Conservation (phyloP, 1,284 basidiomycete genomes). For the Afroboletus lepidellus region DNA sequence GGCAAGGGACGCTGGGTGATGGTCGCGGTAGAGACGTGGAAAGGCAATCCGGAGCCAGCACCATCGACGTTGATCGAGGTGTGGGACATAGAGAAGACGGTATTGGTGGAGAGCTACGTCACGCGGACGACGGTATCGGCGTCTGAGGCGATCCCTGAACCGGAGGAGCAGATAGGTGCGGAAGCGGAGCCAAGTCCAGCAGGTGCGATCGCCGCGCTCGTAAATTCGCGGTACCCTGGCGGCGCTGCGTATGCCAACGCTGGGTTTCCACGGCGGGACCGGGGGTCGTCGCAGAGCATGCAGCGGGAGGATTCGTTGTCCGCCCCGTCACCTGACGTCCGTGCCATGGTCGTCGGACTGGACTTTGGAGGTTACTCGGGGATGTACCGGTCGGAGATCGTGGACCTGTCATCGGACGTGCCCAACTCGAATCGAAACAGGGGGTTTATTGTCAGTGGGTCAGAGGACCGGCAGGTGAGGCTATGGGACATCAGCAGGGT, state of each 20-base stretch:
- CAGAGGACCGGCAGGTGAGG: slow-evolving; percentile 77
- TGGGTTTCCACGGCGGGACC: slow-evolving; percentile 23
- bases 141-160: slow-evolving; percentile 49
- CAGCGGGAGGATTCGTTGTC: slow-evolving; percentile 37
- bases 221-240: slow-evolving; percentile 45
- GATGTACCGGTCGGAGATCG: slow-evolving; percentile 54
- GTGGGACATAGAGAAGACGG: slow-evolving; percentile 75
- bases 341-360: slow-evolving; percentile 61
- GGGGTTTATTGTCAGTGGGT: slow-evolving; percentile 80
- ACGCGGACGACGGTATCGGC: slow-evolving; percentile 42
- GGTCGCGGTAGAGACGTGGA: slow-evolving; percentile 67
- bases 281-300: slow-evolving; percentile 28
- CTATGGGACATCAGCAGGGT: slow-evolving; percentile 79
- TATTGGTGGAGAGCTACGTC: slow-evolving; percentile 68
- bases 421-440: slow-evolving; percentile 40
- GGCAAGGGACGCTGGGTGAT: slow-evolving; percentile 89
- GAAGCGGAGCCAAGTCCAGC: slow-evolving; percentile 65
- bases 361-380: slow-evolving; percentile 71
- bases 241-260: slow-evolving; percentile 27
- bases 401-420: slow-evolving; percentile 45
- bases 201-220: slow-evolving; percentile 60
- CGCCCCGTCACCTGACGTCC: slow-evolving; percentile 57
- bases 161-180: slow-evolving; percentile 46
- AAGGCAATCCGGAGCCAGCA: slow-evolving; percentile 39
- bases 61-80: slow-evolving; percentile 64